Base-by-base conservation (phyloP, 2,329 filamentous ascomycete genomes). In the Hortaea werneckii region DNA sequence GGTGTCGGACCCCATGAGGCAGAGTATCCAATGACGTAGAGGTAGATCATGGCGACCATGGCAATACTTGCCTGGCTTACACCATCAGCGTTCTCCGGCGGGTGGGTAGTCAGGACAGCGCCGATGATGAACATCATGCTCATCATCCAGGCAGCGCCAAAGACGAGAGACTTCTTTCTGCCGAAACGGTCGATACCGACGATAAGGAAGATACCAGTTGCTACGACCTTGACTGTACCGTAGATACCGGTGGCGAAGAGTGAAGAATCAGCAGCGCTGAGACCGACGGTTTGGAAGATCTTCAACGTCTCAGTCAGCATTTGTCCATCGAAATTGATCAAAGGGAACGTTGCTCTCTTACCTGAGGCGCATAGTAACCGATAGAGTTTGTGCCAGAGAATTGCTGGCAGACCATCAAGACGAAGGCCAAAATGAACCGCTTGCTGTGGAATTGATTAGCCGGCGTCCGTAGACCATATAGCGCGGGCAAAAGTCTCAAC, bases 21-120 rank as follows among this genome's bases (percentile, higher is more conserved):
- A 2, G 61, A 66, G 57, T 70, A 71, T 54, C 71, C 71, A 6
- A 70, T 66, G 5, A 71, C 69, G 43, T 70, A 71, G 5, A 71
- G 59, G 49, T 74, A 75, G 43, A 75, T 66, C 59, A 76, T 74
- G 6, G 70, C 67, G 41, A 75, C 69, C 40, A 65, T 66, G 47
- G 59, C 81, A 12, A 43, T 82, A 8, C 82, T 79, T 0, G 78
- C 51, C 4, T 10, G 4, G 40, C 82, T 82, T 5, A 82, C 79
- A 0, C 77, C 68, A 1, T 80, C 74, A 1, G 76, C 57, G 0
- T 80, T 80, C 50, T 74, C 66, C 42, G 79, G 73, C 27, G 79
- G 73, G 46, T 82, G 76, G 53, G 49, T 53, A 2, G 50, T 51
- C 0, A 56, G 49, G 13, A 55, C 50, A 28, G 51, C 49, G n/a